Percentiles rank a stretch among this genome's conserved stretches.
phyloP scores from a whole-genome alignment of 805 yeast species.

The Saccharomycopsis amapae region DNA sequence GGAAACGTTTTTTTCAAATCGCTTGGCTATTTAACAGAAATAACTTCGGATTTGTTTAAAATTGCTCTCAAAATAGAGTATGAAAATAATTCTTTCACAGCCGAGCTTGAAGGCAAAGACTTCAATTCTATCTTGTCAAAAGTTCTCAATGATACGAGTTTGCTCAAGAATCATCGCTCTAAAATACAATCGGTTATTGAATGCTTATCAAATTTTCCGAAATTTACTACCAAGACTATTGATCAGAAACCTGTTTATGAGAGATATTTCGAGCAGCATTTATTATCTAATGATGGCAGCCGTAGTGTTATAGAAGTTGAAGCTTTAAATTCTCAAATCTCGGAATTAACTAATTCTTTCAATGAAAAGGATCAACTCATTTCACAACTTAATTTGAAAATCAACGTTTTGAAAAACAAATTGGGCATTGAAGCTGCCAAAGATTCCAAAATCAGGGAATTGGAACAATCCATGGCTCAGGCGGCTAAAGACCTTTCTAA shows the following conservation, averaged over 20 bases:
- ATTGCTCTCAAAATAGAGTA: constrained; percentile 2
- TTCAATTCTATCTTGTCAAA: background rate
- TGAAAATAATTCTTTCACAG: constrained; percentile 7
- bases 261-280: background rate
- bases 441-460: background rate
- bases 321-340: background rate
- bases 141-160: background rate
- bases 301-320: background rate
- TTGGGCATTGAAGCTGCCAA: constrained; percentile 3
- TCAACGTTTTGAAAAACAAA: constrained; percentile 10
- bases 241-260: background rate
- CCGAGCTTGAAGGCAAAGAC: constrained; percentile 9
- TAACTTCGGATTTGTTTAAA: background rate
- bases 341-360: background rate
- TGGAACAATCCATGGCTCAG: background rate
- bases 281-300: background rate
- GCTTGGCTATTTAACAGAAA: background rate
- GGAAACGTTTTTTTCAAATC: background rate
- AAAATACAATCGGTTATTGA: background rate
- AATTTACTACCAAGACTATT: background rate
- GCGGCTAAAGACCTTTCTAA: background rate
- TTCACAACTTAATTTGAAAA: constrained; percentile 4
- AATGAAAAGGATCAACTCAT: constrained; percentile 6
- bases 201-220: background rate
- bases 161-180: background rate